These are phyloP conservation scores for Citrus maxima DNA, from an alignment of 345 rosid genomes.

Conservation along the genomic window DNA sequence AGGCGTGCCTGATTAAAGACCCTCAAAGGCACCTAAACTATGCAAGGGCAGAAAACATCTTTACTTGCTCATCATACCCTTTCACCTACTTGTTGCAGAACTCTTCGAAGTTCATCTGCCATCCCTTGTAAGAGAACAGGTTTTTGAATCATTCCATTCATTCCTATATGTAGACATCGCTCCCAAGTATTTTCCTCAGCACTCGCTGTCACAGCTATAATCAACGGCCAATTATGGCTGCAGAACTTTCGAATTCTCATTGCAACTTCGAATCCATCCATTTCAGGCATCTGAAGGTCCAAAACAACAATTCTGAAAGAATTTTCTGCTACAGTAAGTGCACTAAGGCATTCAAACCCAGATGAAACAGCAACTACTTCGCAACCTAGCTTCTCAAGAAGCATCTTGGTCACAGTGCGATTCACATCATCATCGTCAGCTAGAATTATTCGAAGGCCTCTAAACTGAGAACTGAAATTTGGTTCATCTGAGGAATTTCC, in stretches of 20 bases:
- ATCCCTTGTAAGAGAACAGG: conserved; percentile 76
- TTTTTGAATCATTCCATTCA: conserved; percentile 87
- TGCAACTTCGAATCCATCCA: conserved; percentile 95
- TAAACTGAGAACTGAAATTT: conserved; percentile 48
- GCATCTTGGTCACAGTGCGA: conserved; percentile 72
- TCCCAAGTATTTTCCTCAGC: conserved; percentile 74
- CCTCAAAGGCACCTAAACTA: not conserved
- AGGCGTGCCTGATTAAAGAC: not conserved
- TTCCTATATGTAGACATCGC: conserved; percentile 71
- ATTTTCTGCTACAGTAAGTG: conserved; percentile 49
- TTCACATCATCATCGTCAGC: conserved; percentile 76
- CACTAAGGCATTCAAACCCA: conserved; percentile 82
- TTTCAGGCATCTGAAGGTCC: conserved; percentile 91
- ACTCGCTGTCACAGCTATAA: conserved; percentile 85
- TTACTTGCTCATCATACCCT: conserved; percentile 23
- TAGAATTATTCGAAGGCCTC: conserved; percentile 62
- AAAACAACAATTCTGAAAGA: conserved; percentile 59
- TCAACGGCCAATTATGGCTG: conserved; percentile 75
- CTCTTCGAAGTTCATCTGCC: conserved; percentile 79
- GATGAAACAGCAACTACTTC: conserved; percentile 81
- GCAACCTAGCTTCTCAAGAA: conserved; percentile 84
- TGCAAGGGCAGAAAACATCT: not conserved
- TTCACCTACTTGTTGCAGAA: conserved; percentile 62
- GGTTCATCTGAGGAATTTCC: conserved; percentile 47
- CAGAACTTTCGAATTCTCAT: conserved; percentile 74